Percentiles rank a stretch among this genome's conserved stretches.
Evolutionary conservation across 768 basidiomycete genomes (phyloP).

Genomic region (Mrakia frigida): DNA sequence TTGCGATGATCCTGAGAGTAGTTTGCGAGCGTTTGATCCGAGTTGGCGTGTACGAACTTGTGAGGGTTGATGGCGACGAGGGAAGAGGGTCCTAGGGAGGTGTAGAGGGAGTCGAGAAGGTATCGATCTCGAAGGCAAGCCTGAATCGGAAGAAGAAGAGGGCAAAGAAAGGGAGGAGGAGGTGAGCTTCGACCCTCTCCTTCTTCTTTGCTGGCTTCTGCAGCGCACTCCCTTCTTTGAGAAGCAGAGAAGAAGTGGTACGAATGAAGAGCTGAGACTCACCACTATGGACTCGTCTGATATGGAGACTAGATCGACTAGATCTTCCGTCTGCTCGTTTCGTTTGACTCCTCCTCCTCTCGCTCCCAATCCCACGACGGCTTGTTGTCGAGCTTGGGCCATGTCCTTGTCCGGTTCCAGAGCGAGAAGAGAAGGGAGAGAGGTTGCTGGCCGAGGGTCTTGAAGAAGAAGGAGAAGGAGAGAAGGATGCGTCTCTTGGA

Average conservation of each 20-base stretch:
- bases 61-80: slow-evolving; percentile 89
- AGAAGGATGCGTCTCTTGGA: not conserved
- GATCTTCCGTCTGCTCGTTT: slow-evolving; percentile 32
- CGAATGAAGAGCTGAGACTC: not conserved
- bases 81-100: slow-evolving; percentile 50
- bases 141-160: slow-evolving; percentile 8
- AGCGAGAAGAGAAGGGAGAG: not conserved
- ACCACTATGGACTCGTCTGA: slow-evolving; percentile 29
- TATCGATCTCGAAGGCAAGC: slow-evolving; percentile 44
- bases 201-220: too few relatives aligned
- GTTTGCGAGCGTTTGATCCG: slow-evolving; percentile 75
- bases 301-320: slow-evolving; percentile 19
- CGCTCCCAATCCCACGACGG: slow-evolving; percentile 10
- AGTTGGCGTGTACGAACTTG: slow-evolving; percentile 77
- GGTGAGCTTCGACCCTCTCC: slow-evolving; percentile 6
- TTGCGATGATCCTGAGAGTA: slow-evolving; percentile 83
- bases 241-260: not conserved
- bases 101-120: slow-evolving; percentile 42
- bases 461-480: not conserved
- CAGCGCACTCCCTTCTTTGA: not conserved
- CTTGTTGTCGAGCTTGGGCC: not conserved
- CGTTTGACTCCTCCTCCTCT: slow-evolving; percentile 14
- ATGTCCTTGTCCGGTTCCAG: not conserved
- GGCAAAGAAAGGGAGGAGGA: not conserved
- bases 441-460: not conserved